Evolutionary conservation across 108 stramenopile genomes (phyloP).

Genomic region (Skeletonema marinoi): DNA sequence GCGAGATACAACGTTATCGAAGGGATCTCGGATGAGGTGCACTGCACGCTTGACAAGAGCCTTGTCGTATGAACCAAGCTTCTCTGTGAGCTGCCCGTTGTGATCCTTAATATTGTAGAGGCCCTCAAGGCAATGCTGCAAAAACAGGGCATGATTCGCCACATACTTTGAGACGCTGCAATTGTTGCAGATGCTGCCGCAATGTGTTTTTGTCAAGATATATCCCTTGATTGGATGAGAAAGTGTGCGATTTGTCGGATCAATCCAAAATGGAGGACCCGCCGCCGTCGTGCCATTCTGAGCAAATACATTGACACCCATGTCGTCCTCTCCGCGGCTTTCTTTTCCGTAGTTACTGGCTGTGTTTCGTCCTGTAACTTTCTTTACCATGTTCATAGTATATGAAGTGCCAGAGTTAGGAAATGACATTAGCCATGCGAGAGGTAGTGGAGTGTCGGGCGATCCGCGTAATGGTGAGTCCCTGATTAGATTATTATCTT

Average conservation of each 20-base stretch:
- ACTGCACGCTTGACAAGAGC: conserved; percentile 50
- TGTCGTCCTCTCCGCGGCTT: conserved; percentile 14
- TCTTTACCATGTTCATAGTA: conserved; percentile 59
- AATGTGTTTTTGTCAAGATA: conserved; percentile 80
- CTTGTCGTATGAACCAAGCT: conserved; percentile 28
- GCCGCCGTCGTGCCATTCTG: not conserved
- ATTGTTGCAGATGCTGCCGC: conserved; percentile 54
- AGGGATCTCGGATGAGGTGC: conserved; percentile 65
- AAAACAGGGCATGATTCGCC: conserved; percentile 52
- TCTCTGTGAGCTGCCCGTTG: conserved; percentile 9
- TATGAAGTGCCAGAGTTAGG: conserved; percentile 83
- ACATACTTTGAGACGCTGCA: conserved; percentile 52
- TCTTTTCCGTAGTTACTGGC: conserved; percentile 76
- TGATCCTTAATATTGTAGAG: conserved; percentile 12
- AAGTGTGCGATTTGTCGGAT: not conserved
- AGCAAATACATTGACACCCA: conserved; percentile 14
- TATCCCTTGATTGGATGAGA: conserved; percentile 26
- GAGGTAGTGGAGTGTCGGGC: conserved; percentile 3
- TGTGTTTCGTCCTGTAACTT: conserved; percentile 52
- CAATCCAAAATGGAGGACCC: conserved; percentile 29
- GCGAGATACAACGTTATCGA: conserved; percentile 65
- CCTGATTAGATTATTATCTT: not conserved
- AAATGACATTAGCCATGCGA: conserved; percentile 63
- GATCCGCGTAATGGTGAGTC: not conserved
- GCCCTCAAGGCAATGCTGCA: conserved; percentile 34